Evolutionary conservation across 1,139 yeast species (phyloP).

Genomic region (Trichomonascaceae sp.): DNA sequence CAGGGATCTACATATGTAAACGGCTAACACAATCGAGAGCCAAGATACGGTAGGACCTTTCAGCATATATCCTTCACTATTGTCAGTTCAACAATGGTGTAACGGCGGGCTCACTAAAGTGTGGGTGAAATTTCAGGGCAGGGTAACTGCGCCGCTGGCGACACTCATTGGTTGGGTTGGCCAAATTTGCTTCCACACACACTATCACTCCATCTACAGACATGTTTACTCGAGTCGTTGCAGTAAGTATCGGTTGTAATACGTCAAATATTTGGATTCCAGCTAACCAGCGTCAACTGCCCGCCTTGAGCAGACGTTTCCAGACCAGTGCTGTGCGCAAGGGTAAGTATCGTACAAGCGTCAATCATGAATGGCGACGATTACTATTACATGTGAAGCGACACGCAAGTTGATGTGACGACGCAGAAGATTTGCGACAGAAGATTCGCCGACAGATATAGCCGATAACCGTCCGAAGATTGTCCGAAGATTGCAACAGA

Average conservation of each 20-base stretch:
- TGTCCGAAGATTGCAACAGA: constrained; percentile 1
- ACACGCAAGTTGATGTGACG: neutral
- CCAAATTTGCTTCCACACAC: too few species aligned
- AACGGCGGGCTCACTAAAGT: too few species aligned
- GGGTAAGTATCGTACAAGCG: constrained; percentile 6
- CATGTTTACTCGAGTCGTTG: neutral
- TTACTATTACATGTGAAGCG: neutral
- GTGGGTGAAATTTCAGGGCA: too few species aligned
- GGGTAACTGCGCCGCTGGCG: too few species aligned
- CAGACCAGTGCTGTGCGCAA: constrained; percentile 12
- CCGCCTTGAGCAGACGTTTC: constrained; percentile 9
- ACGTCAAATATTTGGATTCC: neutral
- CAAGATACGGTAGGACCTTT: too few species aligned
- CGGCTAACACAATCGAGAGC: too few species aligned
- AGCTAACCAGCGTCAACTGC: neutral
- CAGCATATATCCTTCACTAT: too few species aligned
- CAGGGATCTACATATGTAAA: too few species aligned
- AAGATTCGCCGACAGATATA: neutral
- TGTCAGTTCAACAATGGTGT: too few species aligned
- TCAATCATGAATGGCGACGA: neutral
- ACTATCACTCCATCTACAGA: neutral
- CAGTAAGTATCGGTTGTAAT: neutral
- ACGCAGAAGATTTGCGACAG: neutral
- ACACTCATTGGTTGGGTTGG: too few species aligned
- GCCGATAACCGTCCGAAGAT: neutral